Base-by-base conservation (phyloP, 1,284 basidiomycete species). In the Stygiomarasmius scandens region DNA sequence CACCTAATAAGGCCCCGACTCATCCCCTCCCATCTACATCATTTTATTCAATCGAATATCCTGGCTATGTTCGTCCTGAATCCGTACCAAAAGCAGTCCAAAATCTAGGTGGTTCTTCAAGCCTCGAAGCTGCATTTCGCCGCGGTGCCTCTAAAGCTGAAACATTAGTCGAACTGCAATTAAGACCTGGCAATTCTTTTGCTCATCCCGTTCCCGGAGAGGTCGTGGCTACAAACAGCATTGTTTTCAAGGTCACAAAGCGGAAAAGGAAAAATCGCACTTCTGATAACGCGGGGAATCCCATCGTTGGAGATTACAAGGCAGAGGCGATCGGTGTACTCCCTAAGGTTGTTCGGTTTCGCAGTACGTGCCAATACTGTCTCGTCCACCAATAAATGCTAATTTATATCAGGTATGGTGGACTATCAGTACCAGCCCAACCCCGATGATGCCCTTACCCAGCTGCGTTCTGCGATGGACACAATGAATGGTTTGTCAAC, bases 351-450 rank as follows among this genome's bases (percentile, higher is more conserved):
- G 89, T 90, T 38, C 82, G 96, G 44, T 98, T 98, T 75, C 83
- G 95, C 73, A 89, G 95, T 95, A 66, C 73, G 89, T 74, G 2
- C 9, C 27, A 47, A 47, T 25, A n/a, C n/a, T 41, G 49, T 49
- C 24, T 47, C 34, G 49, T 41, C 45, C 34, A 22, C 19, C 48
- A 27, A 58, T 10, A 2, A 41, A 52, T 20, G 50, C 61, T 44
- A 8, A 60, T 4, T 32, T 25, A 23, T 14, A 32, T 54, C 6
- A 97, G 95, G 87, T 59, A 93, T 96, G 91, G 92, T 88, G 44
- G 95, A 97, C 69, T 96, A 87, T 68, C 94, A 96, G 71, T 96
- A 86, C 71, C 83, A 87, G 56, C 92, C 93, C 1, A 78, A 89
- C 56, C 77, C 79, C 66, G 72, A 84, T 22, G 92, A 95, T 66